These are phyloP conservation scores for Eucalyptus camaldulensis DNA, from an alignment of 345 rosid species.

Conservation along the genomic window DNA sequence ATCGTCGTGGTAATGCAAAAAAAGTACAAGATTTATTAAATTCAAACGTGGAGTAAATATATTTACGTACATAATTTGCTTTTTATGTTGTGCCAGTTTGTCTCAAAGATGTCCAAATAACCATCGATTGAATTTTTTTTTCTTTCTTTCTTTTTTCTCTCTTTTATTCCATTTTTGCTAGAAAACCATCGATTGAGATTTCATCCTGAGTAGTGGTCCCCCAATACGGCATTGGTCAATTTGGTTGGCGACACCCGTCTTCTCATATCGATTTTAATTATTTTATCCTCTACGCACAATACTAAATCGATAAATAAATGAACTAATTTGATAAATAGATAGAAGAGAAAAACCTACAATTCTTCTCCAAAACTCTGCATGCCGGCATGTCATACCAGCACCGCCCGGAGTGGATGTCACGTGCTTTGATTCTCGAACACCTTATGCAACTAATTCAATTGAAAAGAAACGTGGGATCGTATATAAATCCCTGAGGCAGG, in stretches of 20 bases:
- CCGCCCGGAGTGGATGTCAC: background rate
- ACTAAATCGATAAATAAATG: no score
- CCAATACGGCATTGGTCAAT: background rate
- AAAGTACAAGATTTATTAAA: background rate
- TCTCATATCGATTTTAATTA: background rate
- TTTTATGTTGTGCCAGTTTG: background rate
- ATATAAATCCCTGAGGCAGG: background rate
- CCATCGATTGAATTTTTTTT: background rate
- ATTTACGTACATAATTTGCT: no score
- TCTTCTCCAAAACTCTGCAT: background rate
- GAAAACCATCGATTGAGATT: background rate
- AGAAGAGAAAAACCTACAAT: no score
- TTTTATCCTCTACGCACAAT: background rate
- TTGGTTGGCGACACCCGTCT: background rate
- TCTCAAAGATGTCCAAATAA: background rate
- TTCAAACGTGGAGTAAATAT: background rate
- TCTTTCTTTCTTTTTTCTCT: background rate
- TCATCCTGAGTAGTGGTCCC: background rate
- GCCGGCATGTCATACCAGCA: background rate
- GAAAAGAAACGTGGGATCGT: background rate
- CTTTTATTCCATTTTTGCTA: background rate
- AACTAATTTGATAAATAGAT: background rate
- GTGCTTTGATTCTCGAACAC: background rate
- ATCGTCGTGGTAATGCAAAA: background rate
- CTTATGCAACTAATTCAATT: background rate